phyloP scores from a whole-genome alignment of 371 early-diverging fungal genomes.

The Antonospora locustae region DNA sequence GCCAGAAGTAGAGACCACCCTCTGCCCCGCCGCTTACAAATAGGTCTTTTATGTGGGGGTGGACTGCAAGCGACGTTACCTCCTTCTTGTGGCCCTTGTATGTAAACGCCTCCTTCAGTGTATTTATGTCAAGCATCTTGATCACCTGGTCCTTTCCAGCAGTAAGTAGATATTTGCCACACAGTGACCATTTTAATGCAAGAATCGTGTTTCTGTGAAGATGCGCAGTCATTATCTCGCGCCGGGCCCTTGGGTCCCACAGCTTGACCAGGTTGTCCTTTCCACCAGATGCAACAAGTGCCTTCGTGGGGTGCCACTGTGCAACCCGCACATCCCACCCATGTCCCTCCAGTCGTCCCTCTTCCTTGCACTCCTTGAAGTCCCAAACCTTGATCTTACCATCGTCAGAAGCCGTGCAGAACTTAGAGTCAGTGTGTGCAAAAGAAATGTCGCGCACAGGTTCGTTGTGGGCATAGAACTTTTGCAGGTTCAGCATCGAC shows the following conservation, averaged over 20 bases:
- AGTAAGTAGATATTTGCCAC: conserved; percentile 85
- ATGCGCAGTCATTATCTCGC: conserved; percentile 71
- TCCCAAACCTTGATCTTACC: conserved; percentile 86
- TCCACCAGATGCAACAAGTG: conserved; percentile 83
- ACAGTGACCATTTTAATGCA: conserved; percentile 76
- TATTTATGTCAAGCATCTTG: conserved; percentile 81
- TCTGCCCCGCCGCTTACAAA: conserved; percentile 84
- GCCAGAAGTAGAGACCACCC: conserved; percentile 79
- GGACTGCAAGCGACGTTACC: conserved; percentile 66
- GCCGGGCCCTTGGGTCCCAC: conserved; percentile 91
- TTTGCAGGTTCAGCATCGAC: conserved; percentile 88
- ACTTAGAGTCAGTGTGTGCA: conserved; percentile 73
- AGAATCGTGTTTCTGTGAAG: conserved; percentile 89
- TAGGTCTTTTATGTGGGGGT: conserved; percentile 75
- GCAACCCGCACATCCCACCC: conserved; percentile 96
- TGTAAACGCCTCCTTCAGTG: conserved; percentile 75
- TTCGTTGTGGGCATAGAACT: conserved; percentile 76
- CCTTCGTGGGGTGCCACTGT: conserved; percentile 91
- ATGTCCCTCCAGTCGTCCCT: conserved; percentile 63
- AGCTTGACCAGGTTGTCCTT: conserved; percentile 91
- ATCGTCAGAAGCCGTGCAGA: conserved; percentile 92
- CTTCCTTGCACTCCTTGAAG: conserved; percentile 72
- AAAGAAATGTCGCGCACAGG: conserved; percentile 72
- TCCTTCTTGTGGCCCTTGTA: conserved; percentile 82
- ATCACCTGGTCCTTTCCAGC: conserved; percentile 83